Evolutionary conservation across 257 asterid genomes (phyloP).

Genomic region (Ligustrum vulgare): DNA sequence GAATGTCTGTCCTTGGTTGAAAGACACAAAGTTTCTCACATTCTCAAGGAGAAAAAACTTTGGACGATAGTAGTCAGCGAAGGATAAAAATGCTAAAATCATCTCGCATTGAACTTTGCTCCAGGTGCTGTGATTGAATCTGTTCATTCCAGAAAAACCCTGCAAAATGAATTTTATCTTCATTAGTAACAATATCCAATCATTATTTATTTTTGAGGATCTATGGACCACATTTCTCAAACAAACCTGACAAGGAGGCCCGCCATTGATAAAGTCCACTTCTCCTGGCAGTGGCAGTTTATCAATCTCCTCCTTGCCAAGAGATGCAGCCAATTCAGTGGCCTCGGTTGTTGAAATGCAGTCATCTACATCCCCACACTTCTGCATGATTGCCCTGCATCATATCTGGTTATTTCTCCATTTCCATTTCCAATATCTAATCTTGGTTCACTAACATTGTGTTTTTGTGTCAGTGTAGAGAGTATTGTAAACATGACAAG

Average conservation of each 20-base stretch:
- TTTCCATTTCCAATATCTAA: constrained; percentile 16
- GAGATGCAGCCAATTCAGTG: constrained; percentile 59
- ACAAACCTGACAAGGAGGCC: constrained; percentile 97
- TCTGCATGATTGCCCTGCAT: constrained; percentile 89
- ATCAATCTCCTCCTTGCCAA: constrained; percentile 55
- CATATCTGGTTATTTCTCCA: constrained; percentile 24
- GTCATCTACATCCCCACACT: constrained; percentile 84
- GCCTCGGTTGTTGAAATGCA: constrained; percentile 93
- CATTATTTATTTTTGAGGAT: not conserved
- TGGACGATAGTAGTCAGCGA: constrained; percentile 92
- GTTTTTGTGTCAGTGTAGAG: not conserved
- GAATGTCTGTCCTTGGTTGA: constrained; percentile 96
- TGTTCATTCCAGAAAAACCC: constrained; percentile 99
- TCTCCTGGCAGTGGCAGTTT: constrained; percentile 89
- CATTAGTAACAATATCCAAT: constrained; percentile 17
- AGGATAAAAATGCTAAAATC: constrained; percentile 91
- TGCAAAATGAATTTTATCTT: constrained; percentile 34
- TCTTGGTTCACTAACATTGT: constrained; percentile 8
- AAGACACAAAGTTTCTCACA: constrained; percentile 88
- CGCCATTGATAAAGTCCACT: constrained; percentile 96
- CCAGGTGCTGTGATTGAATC: constrained; percentile 91
- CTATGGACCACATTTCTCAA: constrained; percentile 18
- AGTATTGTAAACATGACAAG: constrained; percentile 3
- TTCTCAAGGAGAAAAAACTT: constrained; percentile 91
- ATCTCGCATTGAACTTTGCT: constrained; percentile 98